These are phyloP conservation scores for Auriscalpium orientale DNA, from an alignment of 768 basidiomycete genomes.

Conservation along the genomic window DNA sequence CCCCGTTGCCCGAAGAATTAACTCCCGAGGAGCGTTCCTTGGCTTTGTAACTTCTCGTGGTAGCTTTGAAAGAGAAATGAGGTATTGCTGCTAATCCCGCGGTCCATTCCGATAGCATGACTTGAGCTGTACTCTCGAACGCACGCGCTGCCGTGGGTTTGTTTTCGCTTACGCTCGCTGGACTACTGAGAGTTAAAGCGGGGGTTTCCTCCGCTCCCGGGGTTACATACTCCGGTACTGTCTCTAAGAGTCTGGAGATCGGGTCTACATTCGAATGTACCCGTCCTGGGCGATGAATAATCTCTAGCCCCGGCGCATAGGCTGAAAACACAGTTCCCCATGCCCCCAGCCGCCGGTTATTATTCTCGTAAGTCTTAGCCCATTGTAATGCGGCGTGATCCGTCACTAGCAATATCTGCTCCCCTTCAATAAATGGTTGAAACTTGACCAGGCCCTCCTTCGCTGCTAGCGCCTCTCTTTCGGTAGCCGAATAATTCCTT, in stretches of 20 bases:
- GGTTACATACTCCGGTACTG: background rate
- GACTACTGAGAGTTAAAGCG: background rate
- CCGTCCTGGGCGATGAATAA: constrained; percentile 25
- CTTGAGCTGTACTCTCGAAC: background rate
- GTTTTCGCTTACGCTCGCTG: background rate
- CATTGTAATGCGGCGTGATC: constrained; percentile 22
- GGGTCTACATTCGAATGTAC: constrained; percentile 28
- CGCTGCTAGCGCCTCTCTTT: constrained; percentile 30
- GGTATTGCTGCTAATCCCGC: background rate
- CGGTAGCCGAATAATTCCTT: constrained; percentile 29
- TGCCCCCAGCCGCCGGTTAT: constrained; percentile 18
- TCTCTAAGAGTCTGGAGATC: constrained; percentile 13
- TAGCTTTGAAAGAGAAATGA: no score
- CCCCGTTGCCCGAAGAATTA: no score
- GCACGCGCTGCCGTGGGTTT: background rate
- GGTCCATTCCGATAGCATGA: background rate
- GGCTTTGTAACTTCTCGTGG: no score
- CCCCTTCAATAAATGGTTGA: constrained; percentile 30
- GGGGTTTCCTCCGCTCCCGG: background rate
- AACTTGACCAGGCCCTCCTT: constrained; percentile 33
- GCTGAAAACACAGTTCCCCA: constrained; percentile 29
- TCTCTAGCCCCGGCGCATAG: constrained; percentile 21
- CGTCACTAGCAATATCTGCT: constrained; percentile 19
- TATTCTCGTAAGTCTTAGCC: constrained; percentile 19
- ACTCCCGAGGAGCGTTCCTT: no score